phyloP scores from a whole-genome alignment of 306 rosid species.

The Senna siamea region DNA sequence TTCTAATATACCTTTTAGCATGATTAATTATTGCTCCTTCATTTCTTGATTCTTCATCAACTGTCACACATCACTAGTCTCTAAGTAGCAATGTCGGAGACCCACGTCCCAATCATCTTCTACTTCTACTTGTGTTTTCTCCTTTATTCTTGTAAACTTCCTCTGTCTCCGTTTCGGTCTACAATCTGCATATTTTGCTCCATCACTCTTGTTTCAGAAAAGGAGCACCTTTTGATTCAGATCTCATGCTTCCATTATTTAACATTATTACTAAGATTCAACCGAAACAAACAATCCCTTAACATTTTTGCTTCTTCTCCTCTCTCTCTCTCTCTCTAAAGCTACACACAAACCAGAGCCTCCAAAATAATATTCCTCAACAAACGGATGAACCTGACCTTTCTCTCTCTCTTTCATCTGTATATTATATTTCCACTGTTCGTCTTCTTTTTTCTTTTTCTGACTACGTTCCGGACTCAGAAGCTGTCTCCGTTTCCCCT shows the following conservation, averaged over 20 bases:
- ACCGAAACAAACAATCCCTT: constrained; percentile 1
- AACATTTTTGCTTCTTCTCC: constrained; percentile 20
- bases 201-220: constrained; percentile 16
- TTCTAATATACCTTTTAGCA: too few species aligned
- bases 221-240: constrained; percentile 11
- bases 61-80: neutral
- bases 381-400: constrained; percentile 51
- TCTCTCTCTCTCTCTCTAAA: constrained; percentile 46
- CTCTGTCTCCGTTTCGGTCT: constrained; percentile 13
- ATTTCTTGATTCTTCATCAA: too few species aligned
- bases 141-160: too few species aligned
- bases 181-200: too few species aligned
- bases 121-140: neutral
- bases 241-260: constrained; percentile 22
- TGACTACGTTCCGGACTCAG: constrained; percentile 34
- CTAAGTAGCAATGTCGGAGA: constrained; percentile 47
- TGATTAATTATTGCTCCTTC: too few species aligned
- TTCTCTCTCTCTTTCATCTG: constrained; percentile 1
- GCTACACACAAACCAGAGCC: constrained; percentile 24
- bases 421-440: constrained; percentile 28
- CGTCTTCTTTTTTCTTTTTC: neutral
- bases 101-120: constrained; percentile 9
- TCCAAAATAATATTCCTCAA: constrained; percentile 38
- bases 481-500: constrained; percentile 59
- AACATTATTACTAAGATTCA: neutral